Evolutionary conservation across 2,329 filamentous ascomycete species (phyloP).

Genomic region (Pseudogymnoascus sp.): DNA sequence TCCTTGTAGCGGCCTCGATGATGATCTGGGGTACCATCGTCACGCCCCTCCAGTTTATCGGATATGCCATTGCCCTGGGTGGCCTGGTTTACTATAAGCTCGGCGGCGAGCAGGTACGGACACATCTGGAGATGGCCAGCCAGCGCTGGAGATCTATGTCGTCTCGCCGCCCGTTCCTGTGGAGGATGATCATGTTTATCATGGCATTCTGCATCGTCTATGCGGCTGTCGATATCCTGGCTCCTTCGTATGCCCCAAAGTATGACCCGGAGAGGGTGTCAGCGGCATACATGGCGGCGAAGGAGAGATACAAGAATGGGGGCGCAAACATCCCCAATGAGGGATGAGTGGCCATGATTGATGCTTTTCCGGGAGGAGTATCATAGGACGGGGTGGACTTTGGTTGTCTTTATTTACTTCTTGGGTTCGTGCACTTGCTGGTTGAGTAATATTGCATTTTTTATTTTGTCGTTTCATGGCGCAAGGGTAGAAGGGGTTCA

Average conservation of each 20-base stretch:
- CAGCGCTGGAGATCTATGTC: conserved; percentile 82
- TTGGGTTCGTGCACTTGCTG: not conserved
- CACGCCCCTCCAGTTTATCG: conserved; percentile 69
- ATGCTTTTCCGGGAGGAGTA: not conserved
- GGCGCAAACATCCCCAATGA: not conserved
- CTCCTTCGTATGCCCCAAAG: conserved; percentile 50
- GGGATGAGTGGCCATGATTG: not conserved
- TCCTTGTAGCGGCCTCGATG: conserved; percentile 73
- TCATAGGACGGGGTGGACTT: not conserved
- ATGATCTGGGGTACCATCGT: conserved; percentile 73
- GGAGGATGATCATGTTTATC: conserved; percentile 67
- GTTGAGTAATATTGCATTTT: not conserved
- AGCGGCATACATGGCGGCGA: not conserved
- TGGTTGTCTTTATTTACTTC: not conserved
- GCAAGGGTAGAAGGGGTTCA: not conserved
- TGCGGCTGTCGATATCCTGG: conserved; percentile 60
- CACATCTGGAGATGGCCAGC: conserved; percentile 62
- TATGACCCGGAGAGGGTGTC: conserved; percentile 38
- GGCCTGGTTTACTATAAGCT: conserved; percentile 85
- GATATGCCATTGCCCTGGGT: conserved; percentile 70
- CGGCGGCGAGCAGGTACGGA: conserved; percentile 76
- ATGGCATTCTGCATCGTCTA: conserved; percentile 57
- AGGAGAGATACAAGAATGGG: not conserved
- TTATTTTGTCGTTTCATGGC: not conserved
- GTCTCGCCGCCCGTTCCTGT: conserved; percentile 63